A percentile compares a stretch with the other conserved stretches of the same genome.
Evolutionary conservation across 2,329 filamentous ascomycete genomes (phyloP).

Genomic region (Diaporthe aspalathi): DNA sequence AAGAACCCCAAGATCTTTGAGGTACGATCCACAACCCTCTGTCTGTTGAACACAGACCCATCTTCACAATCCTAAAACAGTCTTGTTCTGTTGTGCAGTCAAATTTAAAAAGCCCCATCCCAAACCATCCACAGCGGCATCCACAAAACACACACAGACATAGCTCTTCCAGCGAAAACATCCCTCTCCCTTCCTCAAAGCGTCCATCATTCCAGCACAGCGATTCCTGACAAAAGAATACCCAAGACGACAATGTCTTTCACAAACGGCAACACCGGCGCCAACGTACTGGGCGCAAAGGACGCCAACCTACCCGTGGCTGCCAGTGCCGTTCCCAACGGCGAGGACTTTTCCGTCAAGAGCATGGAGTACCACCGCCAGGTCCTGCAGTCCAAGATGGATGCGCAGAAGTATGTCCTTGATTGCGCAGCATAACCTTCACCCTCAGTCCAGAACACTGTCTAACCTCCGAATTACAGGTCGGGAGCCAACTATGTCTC

Average conservation of each 20-base stretch:
- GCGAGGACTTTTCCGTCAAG: slow-evolving; percentile 59
- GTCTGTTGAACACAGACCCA: slow-evolving; percentile 10
- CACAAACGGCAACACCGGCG: slow-evolving; percentile 20
- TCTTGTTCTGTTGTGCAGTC: slow-evolving; percentile 5
- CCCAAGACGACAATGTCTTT: slow-evolving; percentile 62
- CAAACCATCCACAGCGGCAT: not conserved
- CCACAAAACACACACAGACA: slow-evolving; percentile 1
- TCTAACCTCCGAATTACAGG: slow-evolving; percentile 20
- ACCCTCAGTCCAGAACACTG: not conserved
- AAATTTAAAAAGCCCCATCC: not conserved
- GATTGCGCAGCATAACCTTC: not conserved
- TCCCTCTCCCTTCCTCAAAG: slow-evolving; percentile 2
- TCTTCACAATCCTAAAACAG: slow-evolving; percentile 7
- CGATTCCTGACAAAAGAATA: slow-evolving; percentile 1
- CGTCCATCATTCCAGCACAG: slow-evolving; percentile 10
- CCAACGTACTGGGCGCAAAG: slow-evolving; percentile 72
- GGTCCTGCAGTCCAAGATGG: slow-evolving; percentile 78
- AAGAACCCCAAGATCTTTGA: slow-evolving; percentile 25
- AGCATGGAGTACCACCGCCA: slow-evolving; percentile 84
- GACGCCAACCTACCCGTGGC: slow-evolving; percentile 71
- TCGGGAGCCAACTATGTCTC: slow-evolving; percentile 69
- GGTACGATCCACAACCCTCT: not conserved
- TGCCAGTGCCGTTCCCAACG: slow-evolving; percentile 45
- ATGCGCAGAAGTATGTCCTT: slow-evolving; percentile 55
- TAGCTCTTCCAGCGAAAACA: not conserved